Conservation (phyloP, 257 asterid genomes). For the Fraxinus pennsylvanica region DNA sequence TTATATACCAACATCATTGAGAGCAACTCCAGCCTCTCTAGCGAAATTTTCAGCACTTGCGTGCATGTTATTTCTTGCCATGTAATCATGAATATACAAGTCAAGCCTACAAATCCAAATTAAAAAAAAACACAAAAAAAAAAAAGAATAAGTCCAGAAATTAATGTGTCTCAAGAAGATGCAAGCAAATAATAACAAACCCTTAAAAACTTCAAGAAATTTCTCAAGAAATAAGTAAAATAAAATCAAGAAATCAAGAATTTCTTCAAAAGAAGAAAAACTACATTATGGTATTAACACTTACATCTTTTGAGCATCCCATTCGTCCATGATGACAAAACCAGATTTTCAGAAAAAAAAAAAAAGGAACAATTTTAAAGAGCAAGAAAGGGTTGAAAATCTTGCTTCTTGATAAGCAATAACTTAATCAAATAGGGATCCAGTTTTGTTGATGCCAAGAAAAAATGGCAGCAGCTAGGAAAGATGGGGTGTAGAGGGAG, state of each 20-base stretch:
- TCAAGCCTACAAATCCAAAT: conserved; percentile 18
- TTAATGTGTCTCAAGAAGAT: neutral
- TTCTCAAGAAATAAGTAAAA: neutral
- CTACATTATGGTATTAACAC: conserved; percentile 6
- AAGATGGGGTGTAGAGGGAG: no score
- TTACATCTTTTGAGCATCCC: conserved; percentile 42
- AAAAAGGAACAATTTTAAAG: neutral
- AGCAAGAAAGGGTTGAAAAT: neutral
- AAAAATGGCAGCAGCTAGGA: neutral
- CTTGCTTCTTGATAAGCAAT: neutral
- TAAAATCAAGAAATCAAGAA: neutral
- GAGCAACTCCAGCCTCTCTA: conserved; percentile 26
- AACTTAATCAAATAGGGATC: neutral
- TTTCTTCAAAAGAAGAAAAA: neutral
- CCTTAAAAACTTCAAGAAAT: neutral
- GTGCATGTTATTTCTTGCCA: conserved; percentile 30
- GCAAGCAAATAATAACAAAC: neutral
- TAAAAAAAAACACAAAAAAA: no score
- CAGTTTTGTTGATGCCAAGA: neutral
- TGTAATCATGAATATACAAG: conserved; percentile 28
- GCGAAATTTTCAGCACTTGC: conserved; percentile 33
- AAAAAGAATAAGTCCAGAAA: neutral
- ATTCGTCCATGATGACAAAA: conserved; percentile 30
- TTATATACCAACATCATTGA: conserved; percentile 21
- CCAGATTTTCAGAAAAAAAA: neutral